phyloP scores from a whole-genome alignment of 345 rosid genomes.

The Excoecaria cochinchinensis region DNA sequence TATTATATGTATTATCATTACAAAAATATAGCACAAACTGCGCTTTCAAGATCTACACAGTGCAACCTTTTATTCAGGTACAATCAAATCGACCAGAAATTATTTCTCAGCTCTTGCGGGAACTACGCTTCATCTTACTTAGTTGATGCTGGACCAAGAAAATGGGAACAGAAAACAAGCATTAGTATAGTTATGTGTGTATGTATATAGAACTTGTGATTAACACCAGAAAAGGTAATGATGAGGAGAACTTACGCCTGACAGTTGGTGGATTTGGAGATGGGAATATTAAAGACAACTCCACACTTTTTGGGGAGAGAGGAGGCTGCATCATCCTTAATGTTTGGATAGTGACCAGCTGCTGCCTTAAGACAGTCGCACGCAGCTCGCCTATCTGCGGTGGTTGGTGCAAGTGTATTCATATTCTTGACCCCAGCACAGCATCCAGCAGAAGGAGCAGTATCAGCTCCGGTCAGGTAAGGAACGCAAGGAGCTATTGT shows the following conservation, averaged over 20 bases:
- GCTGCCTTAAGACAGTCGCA: neutral
- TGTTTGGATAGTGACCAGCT: neutral
- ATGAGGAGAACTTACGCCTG: neutral
- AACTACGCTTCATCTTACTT: too few species aligned
- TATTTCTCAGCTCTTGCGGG: too few species aligned
- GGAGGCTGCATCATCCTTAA: neutral
- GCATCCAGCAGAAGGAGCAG: neutral
- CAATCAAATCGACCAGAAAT: too few species aligned
- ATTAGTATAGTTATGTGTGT: too few species aligned
- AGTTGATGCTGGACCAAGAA: too few species aligned
- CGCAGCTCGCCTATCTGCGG: slow-evolving; percentile 7
- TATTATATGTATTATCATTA: too few species aligned
- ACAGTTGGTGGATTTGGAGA: slow-evolving; percentile 5
- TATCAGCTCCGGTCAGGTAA: neutral
- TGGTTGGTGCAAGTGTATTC: slow-evolving; percentile 3
- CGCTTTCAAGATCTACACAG: too few species aligned
- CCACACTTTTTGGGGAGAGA: slow-evolving; percentile 8
- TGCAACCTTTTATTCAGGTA: too few species aligned
- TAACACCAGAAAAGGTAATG: too few species aligned
- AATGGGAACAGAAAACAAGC: too few species aligned
- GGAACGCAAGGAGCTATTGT: neutral
- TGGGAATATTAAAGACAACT: neutral
- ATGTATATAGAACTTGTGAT: too few species aligned
- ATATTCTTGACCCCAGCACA: slow-evolving; percentile 3
- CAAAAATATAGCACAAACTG: too few species aligned